Evolutionary conservation across 2,329 filamentous ascomycete genomes (phyloP), one percentile per base, ranked within the genome.

Genomic region (Colletotrichum abscissum): DNA sequence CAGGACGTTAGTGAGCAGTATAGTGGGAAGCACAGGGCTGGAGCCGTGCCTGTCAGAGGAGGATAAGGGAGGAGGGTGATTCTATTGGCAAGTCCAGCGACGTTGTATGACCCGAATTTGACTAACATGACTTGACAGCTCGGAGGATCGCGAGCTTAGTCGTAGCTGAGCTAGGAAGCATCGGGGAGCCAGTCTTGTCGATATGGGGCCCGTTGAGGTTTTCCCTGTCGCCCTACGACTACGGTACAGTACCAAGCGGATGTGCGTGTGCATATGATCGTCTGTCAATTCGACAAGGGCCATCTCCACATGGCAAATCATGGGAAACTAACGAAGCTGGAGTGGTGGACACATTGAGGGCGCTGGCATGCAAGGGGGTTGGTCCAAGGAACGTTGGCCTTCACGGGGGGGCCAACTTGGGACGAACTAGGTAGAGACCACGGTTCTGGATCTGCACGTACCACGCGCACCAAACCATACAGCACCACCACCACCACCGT

Each of bases 301-400:
- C 12, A 70, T 26, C 55, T 28, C 55, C 70, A 73, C 60, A 73
- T 73, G 67, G 70, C 55, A 60, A 57, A 55, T 70, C 67, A 46
- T 30, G 14, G 63, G 49, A 66, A 49, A 24, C 26, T 65, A 58
- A 42, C 19, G 33, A 52, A 65, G 60, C 67, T 66, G 56, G 67
- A 65, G 60, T 67, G 60, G 67, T 73, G 60, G 60, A 49, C 56
- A 35, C 46, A 70, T 60, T 26, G 70, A 60, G 67, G 59, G 42
- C 56, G 49, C 54, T 60, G 60, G 62, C 19, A 73, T 73, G 70
- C 67, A 73, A 73, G 70, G 70, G 69, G 70, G 60, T 52, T 62
- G 60, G 59, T 38, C 55, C 22, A 63, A 65, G 70, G 60, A 70
- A 65, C 70, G 67, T 65, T 73, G 60, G 35, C 55, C n/a, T 62